phyloP scores from a whole-genome alignment of 352 stramenopile species.

The Poterioochromonas sp. region DNA sequence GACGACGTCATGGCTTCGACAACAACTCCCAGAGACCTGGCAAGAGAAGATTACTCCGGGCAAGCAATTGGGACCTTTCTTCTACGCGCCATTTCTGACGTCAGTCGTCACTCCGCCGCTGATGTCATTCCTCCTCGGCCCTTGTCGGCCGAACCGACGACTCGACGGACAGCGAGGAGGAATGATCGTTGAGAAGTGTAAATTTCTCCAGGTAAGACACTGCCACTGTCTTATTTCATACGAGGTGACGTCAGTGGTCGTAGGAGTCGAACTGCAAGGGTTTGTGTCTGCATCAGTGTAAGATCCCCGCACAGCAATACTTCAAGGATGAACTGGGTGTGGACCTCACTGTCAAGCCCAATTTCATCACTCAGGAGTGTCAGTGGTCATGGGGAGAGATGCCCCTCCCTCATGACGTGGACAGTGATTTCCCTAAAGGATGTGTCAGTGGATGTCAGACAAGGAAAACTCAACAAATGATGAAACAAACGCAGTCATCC shows the following conservation, averaged over 20 bases:
- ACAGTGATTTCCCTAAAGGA: constrained; percentile 29
- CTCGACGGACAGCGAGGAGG: constrained; percentile 54
- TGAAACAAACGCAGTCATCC: too few relatives aligned
- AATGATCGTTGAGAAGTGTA: constrained; percentile 60
- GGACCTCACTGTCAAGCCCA: constrained; percentile 52
- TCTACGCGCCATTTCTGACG: constrained; percentile 57
- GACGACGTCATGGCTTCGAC: neutral
- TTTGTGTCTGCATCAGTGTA: constrained; percentile 59
- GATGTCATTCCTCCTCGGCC: constrained; percentile 58
- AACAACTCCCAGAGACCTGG: neutral
- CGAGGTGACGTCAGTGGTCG: neutral
- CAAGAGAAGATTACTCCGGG: neutral
- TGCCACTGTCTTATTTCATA: constrained; percentile 46
- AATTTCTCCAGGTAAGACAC: constrained; percentile 55
- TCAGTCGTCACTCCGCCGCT: constrained; percentile 55
- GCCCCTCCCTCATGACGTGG: constrained; percentile 5
- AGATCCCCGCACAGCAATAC: constrained; percentile 56
- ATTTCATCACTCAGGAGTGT: constrained; percentile 61
- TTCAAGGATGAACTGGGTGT: constrained; percentile 53
- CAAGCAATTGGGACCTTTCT: constrained; percentile 45
- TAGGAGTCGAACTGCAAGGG: constrained; percentile 19
- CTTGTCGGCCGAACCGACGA: constrained; percentile 50
- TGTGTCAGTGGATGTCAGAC: constrained; percentile 32
- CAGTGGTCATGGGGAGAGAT: constrained; percentile 58
- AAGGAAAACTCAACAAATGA: too few relatives aligned